Evolutionary conservation across 192 early-diverging fungal genomes (phyloP).

Genomic region (Podochytrium sp.): DNA sequence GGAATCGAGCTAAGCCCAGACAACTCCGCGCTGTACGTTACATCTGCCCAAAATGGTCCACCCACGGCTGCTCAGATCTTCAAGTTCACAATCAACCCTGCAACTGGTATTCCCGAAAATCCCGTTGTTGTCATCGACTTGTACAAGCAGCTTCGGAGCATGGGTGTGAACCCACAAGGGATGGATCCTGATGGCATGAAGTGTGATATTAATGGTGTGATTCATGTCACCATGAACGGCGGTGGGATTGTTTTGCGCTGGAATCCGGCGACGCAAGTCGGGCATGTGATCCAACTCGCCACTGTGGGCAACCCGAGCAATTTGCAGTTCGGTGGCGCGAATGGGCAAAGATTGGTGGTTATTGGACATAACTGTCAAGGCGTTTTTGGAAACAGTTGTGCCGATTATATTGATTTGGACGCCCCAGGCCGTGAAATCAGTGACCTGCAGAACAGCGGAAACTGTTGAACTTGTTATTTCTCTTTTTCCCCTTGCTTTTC

Average conservation of each 20-base stretch:
- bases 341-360: background rate
- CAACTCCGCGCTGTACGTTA: background rate
- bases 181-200: constrained; percentile 18
- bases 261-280: background rate
- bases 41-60: background rate
- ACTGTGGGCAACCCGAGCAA: background rate
- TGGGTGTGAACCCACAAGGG: background rate
- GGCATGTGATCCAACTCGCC: background rate
- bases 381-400: background rate
- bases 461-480: background rate
- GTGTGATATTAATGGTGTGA: background rate
- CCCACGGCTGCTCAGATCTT: background rate
- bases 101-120: background rate
- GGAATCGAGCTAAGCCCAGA: constrained; percentile 8
- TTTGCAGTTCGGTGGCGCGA: background rate
- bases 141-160: background rate
- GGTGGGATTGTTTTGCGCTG: background rate
- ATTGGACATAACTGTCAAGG: background rate
- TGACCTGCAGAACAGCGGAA: background rate
- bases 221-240: background rate
- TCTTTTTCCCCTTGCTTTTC: no score
- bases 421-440: background rate
- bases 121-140: background rate
- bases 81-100: background rate
- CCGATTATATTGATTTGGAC: constrained; percentile 1